phyloP scores from a whole-genome alignment of 257 asterid genomes.

The Solanum medicagineum region DNA sequence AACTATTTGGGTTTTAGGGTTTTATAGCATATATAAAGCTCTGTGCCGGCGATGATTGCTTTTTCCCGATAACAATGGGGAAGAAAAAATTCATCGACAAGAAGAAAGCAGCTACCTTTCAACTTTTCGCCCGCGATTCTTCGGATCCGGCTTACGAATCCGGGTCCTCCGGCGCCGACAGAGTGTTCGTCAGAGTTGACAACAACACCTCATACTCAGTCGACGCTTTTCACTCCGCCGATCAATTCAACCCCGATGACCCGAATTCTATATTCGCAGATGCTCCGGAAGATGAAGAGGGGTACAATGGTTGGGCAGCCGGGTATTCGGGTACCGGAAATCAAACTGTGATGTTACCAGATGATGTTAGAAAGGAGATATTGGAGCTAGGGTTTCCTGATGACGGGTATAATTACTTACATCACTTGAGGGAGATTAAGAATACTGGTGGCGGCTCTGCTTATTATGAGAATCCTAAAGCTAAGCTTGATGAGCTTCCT shows the following conservation, averaged over 20 bases:
- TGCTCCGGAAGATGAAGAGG: slow-evolving; percentile 42
- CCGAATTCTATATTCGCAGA: slow-evolving; percentile 40
- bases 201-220: slow-evolving; percentile 41
- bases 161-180: slow-evolving; percentile 45
- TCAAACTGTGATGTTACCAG: slow-evolving; percentile 32
- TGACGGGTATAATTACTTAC: slow-evolving; percentile 83
- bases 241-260: background rate
- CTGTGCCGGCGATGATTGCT: background rate
- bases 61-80: slow-evolving; percentile 17
- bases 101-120: slow-evolving; percentile 83
- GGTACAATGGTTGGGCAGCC: background rate
- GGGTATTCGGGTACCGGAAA: background rate
- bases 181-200: slow-evolving; percentile 72
- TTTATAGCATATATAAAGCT: background rate
- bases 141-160: slow-evolving; percentile 63
- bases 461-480: slow-evolving; percentile 69
- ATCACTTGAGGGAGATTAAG: slow-evolving; percentile 76
- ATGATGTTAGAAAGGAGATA: slow-evolving; percentile 63
- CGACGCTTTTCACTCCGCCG: slow-evolving; percentile 7
- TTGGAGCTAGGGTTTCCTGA: slow-evolving; percentile 91
- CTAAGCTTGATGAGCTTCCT: slow-evolving; percentile 35
- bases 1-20: slow-evolving; percentile 1
- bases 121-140: slow-evolving; percentile 72
- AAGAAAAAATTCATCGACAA: slow-evolving; percentile 70
- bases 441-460: slow-evolving; percentile 83